Conservation (phyloP, 179 eudicot species). For the Beta lomatogona region DNA sequence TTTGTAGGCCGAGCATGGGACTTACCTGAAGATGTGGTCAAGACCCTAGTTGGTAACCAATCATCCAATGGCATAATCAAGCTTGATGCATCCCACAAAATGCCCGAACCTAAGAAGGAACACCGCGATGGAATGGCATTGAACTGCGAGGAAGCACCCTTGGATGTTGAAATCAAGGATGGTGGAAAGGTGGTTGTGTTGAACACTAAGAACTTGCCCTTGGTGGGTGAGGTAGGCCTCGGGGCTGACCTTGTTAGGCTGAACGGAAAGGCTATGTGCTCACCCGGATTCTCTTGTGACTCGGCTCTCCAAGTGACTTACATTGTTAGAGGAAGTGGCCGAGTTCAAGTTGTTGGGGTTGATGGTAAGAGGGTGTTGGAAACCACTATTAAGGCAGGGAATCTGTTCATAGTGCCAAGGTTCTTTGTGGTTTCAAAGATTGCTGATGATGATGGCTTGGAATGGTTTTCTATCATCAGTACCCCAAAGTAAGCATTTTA, state of each 20-base stretch:
- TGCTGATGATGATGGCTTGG: constrained; percentile 66
- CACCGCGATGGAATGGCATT: constrained; percentile 65
- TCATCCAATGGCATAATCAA: constrained; percentile 56
- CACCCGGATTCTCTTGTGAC: constrained; percentile 88
- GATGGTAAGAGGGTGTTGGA: constrained; percentile 77
- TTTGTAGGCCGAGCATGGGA: constrained; percentile 88
- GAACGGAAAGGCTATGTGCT: constrained; percentile 70
- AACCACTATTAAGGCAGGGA: constrained; percentile 58
- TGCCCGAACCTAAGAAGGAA: constrained; percentile 69
- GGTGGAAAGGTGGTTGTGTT: constrained; percentile 75
- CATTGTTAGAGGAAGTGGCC: constrained; percentile 71
- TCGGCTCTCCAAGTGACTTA: constrained; percentile 82
- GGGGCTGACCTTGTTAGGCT: constrained; percentile 80
- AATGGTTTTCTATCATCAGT: constrained; percentile 85
- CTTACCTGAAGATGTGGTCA: constrained; percentile 50
- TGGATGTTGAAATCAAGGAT: constrained; percentile 70
- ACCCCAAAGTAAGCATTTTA: constrained; percentile 68
- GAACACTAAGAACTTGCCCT: constrained; percentile 79
- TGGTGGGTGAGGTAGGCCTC: constrained; percentile 82
- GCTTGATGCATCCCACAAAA: constrained; percentile 43
- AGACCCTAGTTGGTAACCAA: constrained; percentile 59
- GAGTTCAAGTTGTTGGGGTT: constrained; percentile 84
- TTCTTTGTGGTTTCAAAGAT: constrained; percentile 83
- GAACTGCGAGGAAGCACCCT: constrained; percentile 77
- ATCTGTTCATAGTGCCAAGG: constrained; percentile 76